A percentile compares a stretch with the other conserved stretches of the same genome.
These are phyloP conservation scores for Boletellus deceptivus DNA, from an alignment of 1,284 basidiomycete genomes.

Conservation along the genomic window DNA sequence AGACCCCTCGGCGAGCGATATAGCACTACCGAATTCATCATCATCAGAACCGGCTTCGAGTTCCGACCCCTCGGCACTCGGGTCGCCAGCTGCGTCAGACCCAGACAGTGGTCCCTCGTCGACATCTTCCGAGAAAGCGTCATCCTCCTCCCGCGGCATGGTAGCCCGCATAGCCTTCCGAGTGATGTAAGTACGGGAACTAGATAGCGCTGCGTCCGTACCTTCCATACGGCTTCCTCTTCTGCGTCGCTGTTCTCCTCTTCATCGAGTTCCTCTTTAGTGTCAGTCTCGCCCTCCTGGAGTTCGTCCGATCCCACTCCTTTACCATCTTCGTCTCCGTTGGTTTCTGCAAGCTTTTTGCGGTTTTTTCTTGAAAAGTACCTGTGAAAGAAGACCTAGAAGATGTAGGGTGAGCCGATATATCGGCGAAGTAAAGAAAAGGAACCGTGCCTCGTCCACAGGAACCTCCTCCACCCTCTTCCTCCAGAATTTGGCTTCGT, in stretches of 20 bases:
- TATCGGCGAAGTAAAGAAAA: not conserved
- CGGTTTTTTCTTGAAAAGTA: conserved; percentile 65
- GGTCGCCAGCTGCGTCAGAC: conserved; percentile 35
- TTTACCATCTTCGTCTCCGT: conserved; percentile 31
- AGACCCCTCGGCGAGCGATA: conserved; percentile 63
- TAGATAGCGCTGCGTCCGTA: conserved; percentile 28
- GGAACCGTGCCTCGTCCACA: conserved; percentile 73
- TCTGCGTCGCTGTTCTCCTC: conserved; percentile 48
- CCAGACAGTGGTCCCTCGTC: conserved; percentile 40
- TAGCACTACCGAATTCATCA: conserved; percentile 31
- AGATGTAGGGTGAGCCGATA: conserved; percentile 4
- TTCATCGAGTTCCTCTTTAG: conserved; percentile 45
- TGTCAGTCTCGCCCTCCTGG: conserved; percentile 34
- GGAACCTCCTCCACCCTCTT: conserved; percentile 75
- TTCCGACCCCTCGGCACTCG: conserved; percentile 31
- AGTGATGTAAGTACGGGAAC: not conserved
- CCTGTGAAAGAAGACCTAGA: conserved; percentile 65
- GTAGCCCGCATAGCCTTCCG: conserved; percentile 78
- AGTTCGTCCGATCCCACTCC: conserved; percentile 34
- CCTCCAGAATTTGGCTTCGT: conserved; percentile 79
- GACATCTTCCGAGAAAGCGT: conserved; percentile 41
- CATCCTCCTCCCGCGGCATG: conserved; percentile 62
- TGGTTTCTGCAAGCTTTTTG: conserved; percentile 40
- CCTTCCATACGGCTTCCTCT: conserved; percentile 84
- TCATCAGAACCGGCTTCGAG: conserved; percentile 25